Evolutionary conservation across 2,329 filamentous ascomycete genomes (phyloP).

Genomic region (Pseudogymnoascus sp.): DNA sequence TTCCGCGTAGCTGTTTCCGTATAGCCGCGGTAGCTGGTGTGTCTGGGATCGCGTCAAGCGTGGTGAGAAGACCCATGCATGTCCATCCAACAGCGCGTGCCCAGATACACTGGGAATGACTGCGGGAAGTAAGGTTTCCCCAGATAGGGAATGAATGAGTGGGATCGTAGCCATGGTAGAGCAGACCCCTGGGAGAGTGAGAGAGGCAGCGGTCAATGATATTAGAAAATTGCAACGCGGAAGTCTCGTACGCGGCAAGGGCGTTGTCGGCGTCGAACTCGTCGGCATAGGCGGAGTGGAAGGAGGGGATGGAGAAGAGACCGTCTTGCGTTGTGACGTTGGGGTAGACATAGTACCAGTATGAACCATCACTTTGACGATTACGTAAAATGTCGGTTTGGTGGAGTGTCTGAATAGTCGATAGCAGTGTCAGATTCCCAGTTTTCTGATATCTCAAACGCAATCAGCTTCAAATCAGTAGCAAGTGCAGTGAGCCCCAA

Average conservation of each 20-base stretch:
- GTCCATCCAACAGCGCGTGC: constrained; percentile 10
- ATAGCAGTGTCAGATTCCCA: background rate
- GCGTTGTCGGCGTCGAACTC: constrained; percentile 6
- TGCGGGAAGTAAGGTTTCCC: constrained; percentile 4
- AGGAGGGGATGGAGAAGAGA: constrained; percentile 9
- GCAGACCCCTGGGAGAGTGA: background rate
- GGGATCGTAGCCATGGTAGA: constrained; percentile 10
- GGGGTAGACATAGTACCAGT: background rate
- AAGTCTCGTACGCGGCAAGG: background rate
- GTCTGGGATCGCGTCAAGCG: constrained; percentile 1
- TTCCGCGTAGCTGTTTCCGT: background rate
- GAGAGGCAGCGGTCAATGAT: background rate
- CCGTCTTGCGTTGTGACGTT: constrained; percentile 9
- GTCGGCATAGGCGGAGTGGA: constrained; percentile 4
- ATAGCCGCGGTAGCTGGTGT: background rate
- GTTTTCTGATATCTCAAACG: background rate
- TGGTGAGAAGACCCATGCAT: background rate
- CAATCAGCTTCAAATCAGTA: background rate
- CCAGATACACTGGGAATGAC: constrained; percentile 4
- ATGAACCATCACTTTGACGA: constrained; percentile 8
- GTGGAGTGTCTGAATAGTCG: background rate
- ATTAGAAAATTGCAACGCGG: background rate
- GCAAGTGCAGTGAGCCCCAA: background rate
- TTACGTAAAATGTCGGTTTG: background rate
- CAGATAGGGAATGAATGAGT: background rate